These are phyloP conservation scores for Lipomyces spencermartinsiae DNA, from an alignment of 805 yeast genomes.

Conservation along the genomic window DNA sequence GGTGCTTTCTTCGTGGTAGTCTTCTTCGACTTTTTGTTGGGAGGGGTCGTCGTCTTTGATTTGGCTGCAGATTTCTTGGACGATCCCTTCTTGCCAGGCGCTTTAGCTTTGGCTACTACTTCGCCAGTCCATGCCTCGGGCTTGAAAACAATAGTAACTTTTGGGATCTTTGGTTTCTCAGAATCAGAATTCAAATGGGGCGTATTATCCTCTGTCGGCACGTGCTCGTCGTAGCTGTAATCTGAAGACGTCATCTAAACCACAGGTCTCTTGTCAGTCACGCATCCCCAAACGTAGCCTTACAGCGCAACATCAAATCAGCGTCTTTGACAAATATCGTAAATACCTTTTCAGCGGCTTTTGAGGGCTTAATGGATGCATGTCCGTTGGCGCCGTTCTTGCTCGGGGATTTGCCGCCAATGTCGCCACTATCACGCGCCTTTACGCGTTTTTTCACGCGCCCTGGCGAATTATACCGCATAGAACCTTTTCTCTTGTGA, in stretches of 20 bases:
- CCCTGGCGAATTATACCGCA: background rate
- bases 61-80: constrained; percentile 15
- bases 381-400: background rate
- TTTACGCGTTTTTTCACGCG: background rate
- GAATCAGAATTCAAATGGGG: background rate
- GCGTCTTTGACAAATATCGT: background rate
- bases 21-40: background rate
- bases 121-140: constrained; percentile 8
- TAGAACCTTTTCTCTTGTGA: background rate
- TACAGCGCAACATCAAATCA: background rate
- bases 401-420: background rate
- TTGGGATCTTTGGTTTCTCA: constrained; percentile 9
- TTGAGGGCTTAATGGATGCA: background rate
- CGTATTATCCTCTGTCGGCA: background rate
- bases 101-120: constrained; percentile 13
- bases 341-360: background rate
- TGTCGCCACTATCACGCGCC: background rate
- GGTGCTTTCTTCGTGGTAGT: constrained; percentile 4
- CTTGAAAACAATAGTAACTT: constrained; percentile 20
- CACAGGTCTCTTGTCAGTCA: background rate
- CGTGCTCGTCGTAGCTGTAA: background rate
- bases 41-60: constrained; percentile 1
- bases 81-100: background rate
- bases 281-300: background rate
- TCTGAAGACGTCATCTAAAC: background rate